Base-by-base conservation (phyloP, 768 basidiomycete genomes). In the Leccinum uliginosum region DNA sequence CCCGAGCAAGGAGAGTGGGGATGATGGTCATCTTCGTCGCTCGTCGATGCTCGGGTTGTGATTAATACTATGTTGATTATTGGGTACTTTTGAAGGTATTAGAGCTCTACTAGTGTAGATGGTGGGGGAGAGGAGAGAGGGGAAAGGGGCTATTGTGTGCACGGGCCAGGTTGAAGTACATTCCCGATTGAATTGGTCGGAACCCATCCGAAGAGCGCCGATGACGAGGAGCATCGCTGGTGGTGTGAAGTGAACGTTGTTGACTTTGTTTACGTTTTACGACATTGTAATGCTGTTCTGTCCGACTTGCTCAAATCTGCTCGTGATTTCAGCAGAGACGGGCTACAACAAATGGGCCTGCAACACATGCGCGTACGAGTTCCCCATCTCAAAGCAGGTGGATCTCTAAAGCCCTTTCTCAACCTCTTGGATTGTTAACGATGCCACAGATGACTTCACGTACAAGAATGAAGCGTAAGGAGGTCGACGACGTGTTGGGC, bases 401-500 rank as follows among this genome's bases (percentile, higher is more conserved):
- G 19, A 51, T 27, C 9, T 29, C 19, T n/a, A 21, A 8, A 10
- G 14, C 1, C 1, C 8, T 8, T n/a, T 6, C 3, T 6, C 23
- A 14, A 26, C 24, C 7, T 38, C 15, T 6, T 35, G 17, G 14
- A 11, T 1, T 3, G 27, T 21, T 50, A 8, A 59, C 50, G 4
- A 7, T 7, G n/a, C 12, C 5, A 9, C 19, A 97, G 91, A 94
- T 97, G 84, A 97, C 94, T 7, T 91, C 92, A 52, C 79, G 95
- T 46, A 93, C 89, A 27, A 83, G 83, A 55, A 77, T 97, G 51
- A 86, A 86, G 62, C 81, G 91, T n/a, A 98, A 98, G 66, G 82
- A 87, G 63, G 88, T 93, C 12, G 97, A 99, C 69, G 97, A 98
- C 65, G 95, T 99, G 6, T 77, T 98, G 26, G 97, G 96, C 51